Evolutionary conservation across 208 protist genomes (phyloP), one percentile per base, ranked within the genome.

Genomic region (Trypanosomatidae sp.): DNA sequence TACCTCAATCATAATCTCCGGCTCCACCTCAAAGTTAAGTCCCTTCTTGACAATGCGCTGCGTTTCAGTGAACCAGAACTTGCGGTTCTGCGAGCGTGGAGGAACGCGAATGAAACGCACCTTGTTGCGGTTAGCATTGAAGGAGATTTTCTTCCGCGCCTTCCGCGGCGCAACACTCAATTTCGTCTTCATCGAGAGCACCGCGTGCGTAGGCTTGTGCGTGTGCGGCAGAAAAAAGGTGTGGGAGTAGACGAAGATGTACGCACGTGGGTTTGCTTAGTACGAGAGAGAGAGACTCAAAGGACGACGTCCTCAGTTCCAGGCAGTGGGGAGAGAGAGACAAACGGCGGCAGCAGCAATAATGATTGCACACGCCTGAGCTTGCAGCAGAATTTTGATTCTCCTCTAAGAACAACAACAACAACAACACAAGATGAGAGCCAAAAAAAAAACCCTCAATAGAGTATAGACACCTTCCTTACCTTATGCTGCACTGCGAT

Each of bases 21-120:
- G 92, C 73, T 93, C 86, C 39, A 96, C 69, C 71, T 91, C 86
- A 66, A 96, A 93, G 25, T 79, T 75, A 3, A 94, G 50, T 5
- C 90, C 90, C 70, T 93, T 94, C 66, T 89, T 89, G 5, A 93
- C 90, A 58, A 94, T 71, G 0, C 82, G 81, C 79, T 85, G 71
- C 43, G 76, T 85, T 65, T 93, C 90, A 0, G 88, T 90, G 62
- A 96, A 96, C 92, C 92, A 96, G 65, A 85, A 96, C 25, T 88
- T 79, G 6, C 74, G 33, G 66, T 96, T 94, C 73, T 91, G 83
- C 39, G 86, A 87, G 44, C 88, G 88, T 12, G 92, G 86, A 1
- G 92, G 92, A 3, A 86, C 84, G 25, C 83, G 85, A 13, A 96
- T 84, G 56, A 94, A 82, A 64, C 82, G 83, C 19, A 96, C 92